phyloP scores from a whole-genome alignment of 1,139 yeast genomes.

The Protomyces pachydermus region DNA sequence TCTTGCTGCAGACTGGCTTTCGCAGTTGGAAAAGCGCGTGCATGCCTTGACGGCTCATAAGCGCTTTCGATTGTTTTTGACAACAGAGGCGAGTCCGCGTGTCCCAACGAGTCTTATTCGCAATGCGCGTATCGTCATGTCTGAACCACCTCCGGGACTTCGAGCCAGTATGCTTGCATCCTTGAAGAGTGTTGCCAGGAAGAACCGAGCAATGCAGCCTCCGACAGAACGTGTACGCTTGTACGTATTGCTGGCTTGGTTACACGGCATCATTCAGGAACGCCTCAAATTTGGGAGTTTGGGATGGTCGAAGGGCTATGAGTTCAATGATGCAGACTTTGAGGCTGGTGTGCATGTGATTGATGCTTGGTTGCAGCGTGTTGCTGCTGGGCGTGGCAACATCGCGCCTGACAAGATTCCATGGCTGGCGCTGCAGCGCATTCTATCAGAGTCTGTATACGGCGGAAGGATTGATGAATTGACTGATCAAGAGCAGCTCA shows the following conservation, averaged over 20 bases:
- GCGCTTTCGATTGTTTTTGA: conserved; percentile 54
- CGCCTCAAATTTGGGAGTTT: conserved; percentile 56
- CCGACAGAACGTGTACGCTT: conserved; percentile 51
- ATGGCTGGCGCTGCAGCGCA: conserved; percentile 52
- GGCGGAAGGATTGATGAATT: conserved; percentile 65
- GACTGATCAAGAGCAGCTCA: conserved; percentile 44
- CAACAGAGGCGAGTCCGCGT: conserved; percentile 49
- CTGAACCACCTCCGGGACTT: conserved; percentile 62
- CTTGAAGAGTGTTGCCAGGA: conserved; percentile 39
- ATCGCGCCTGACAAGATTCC: conserved; percentile 51
- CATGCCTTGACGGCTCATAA: conserved; percentile 37
- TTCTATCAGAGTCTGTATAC: conserved; percentile 56
- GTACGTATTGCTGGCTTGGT: conserved; percentile 60
- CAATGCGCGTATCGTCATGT: conserved; percentile 50
- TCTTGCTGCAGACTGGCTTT: conserved; percentile 62
- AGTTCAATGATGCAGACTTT: conserved; percentile 71
- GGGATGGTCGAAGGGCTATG: conserved; percentile 60
- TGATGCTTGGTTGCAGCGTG: conserved; percentile 42
- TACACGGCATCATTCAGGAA: conserved; percentile 59
- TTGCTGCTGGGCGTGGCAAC: conserved; percentile 38
- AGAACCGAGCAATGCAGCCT: background rate
- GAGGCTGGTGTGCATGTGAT: conserved; percentile 44
- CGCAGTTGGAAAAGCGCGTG: conserved; percentile 48
- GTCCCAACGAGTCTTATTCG: conserved; percentile 57
- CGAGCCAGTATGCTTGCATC: conserved; percentile 45